These are phyloP conservation scores for Phytopythium delawarense DNA, from an alignment of 352 stramenopile species.

Conservation along the genomic window DNA sequence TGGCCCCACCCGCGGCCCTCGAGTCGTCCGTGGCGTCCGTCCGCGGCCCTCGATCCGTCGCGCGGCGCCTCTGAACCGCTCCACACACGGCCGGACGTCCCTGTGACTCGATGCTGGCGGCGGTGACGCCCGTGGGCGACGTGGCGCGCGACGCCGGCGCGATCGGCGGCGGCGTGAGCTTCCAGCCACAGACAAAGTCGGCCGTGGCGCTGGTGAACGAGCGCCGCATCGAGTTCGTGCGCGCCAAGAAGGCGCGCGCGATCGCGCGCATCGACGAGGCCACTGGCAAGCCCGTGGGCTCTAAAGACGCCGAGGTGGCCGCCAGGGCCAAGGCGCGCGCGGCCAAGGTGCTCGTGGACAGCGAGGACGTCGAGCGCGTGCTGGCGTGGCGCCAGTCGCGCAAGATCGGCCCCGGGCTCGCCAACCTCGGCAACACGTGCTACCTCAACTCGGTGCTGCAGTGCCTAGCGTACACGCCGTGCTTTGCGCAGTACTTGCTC, in stretches of 20 bases:
- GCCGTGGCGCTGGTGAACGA: slow-evolving; percentile 75
- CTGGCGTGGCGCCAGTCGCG: slow-evolving; percentile 56
- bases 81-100: background rate
- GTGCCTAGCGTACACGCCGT: slow-evolving; percentile 79
- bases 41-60: too few species aligned
- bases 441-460: slow-evolving; percentile 94
- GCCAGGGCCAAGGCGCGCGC: slow-evolving; percentile 14
- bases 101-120: slow-evolving; percentile 16
- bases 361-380: slow-evolving; percentile 43
- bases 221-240: slow-evolving; percentile 78
- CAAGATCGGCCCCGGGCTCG: slow-evolving; percentile 78
- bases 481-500: slow-evolving; percentile 88
- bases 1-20: too few species aligned
- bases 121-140: slow-evolving; percentile 11
- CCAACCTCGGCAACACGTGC: slow-evolving; percentile 94
- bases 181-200: slow-evolving; percentile 68
- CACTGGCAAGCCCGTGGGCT: slow-evolving; percentile 10
- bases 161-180: slow-evolving; percentile 8
- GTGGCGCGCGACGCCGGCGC: slow-evolving; percentile 5
- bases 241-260: slow-evolving; percentile 48
- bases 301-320: slow-evolving; percentile 5
- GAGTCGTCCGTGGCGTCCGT: too few species aligned
- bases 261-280: slow-evolving; percentile 29
- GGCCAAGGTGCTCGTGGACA: slow-evolving; percentile 37
- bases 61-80: too few species aligned